These are phyloP conservation scores for Bifiguratus adelaidae DNA, from an alignment of 192 early-diverging fungal genomes.

Conservation along the genomic window DNA sequence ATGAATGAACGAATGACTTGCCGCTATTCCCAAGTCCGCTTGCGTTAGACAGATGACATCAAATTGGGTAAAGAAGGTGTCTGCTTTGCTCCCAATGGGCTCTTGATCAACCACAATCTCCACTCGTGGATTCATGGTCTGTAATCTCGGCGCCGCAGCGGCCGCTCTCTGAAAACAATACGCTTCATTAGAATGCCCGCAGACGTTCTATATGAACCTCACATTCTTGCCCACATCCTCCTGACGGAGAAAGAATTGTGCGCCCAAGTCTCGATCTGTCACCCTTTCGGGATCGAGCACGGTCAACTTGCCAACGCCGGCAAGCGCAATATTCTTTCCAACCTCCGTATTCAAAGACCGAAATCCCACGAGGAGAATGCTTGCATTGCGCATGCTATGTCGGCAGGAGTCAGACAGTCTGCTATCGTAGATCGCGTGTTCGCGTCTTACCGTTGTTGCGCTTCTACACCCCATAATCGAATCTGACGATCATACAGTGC, in stretches of 20 bases:
- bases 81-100: conserved; percentile 25
- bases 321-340: conserved; percentile 87
- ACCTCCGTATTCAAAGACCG: conserved; percentile 74
- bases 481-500: conserved; percentile 97
- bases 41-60: conserved; percentile 59
- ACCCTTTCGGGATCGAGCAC: conserved; percentile 54
- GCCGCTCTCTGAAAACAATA: conserved; percentile 40
- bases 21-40: conserved; percentile 25
- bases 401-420: background rate
- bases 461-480: conserved; percentile 91
- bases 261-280: conserved; percentile 49
- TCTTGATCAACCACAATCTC: conserved; percentile 35
- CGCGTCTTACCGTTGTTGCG: conserved; percentile 58
- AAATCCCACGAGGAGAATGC: conserved; percentile 64
- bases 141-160: conserved; percentile 49
- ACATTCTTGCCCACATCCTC: conserved; percentile 67
- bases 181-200: background rate
- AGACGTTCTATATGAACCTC: conserved; percentile 9
- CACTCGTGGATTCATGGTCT: conserved; percentile 78
- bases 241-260: conserved; percentile 60
- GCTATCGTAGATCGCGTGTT: background rate
- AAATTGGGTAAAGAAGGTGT: conserved; percentile 46
- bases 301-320: conserved; percentile 71
- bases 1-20: conserved; percentile 7
- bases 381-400: conserved; percentile 65